Conservation (phyloP, 139 green algal species). For the Yamagishiella unicocca region DNA sequence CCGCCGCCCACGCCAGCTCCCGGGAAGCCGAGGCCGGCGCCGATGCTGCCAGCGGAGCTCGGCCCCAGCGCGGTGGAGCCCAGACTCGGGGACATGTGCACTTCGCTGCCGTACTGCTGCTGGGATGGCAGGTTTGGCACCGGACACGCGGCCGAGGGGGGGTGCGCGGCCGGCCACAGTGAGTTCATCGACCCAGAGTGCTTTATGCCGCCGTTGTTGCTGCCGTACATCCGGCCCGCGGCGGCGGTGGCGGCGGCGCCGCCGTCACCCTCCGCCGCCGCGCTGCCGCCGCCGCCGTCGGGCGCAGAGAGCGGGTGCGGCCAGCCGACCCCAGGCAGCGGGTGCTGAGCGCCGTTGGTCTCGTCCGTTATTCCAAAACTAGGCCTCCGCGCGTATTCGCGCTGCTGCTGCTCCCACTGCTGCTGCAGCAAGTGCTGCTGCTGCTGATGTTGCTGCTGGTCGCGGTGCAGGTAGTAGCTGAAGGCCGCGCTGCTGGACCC, state of each 20-base stretch:
- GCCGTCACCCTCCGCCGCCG: not conserved
- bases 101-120: no score
- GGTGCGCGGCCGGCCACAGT: not conserved
- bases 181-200: not conserved
- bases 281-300: not conserved
- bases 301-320: not conserved
- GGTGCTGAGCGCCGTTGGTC: not conserved
- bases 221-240: no score
- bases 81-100: no score
- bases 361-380: constrained; percentile 17
- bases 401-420: not conserved
- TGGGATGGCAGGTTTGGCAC: not conserved
- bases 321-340: not conserved
- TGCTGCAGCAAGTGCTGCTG: not conserved
- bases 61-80: no score
- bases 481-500: no score
- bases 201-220: not conserved
- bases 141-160: no score
- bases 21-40: not conserved
- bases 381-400: not conserved
- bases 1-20: not conserved
- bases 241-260: not conserved
- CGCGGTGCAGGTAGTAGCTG: no score
- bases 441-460: not conserved
- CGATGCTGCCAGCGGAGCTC: not conserved